A percentile compares a stretch with the other conserved stretches of the same genome.
Conservation (phyloP, 192 early-diverging fungal genomes). For the Helicostylum pulchrum region DNA sequence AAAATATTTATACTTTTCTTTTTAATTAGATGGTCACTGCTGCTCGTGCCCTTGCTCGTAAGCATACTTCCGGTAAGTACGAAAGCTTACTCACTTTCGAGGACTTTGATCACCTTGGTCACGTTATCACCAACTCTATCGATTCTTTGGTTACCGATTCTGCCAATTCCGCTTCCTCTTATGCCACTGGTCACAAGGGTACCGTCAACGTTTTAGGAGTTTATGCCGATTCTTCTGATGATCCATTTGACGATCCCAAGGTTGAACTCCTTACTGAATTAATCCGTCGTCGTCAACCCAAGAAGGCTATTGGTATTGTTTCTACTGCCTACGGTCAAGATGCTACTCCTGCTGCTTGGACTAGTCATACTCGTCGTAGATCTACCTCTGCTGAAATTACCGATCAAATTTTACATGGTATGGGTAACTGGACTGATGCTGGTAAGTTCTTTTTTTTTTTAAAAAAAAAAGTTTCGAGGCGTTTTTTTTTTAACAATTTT, state of each 20-base stretch:
- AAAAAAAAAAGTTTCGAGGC: neutral
- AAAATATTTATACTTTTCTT: constrained; percentile 8
- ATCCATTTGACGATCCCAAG: constrained; percentile 61
- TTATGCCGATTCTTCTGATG: constrained; percentile 57
- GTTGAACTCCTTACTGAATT: constrained; percentile 58
- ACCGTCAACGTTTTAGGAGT: constrained; percentile 55
- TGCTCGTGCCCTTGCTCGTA: constrained; percentile 54
- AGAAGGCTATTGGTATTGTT: constrained; percentile 62
- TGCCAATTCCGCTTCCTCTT: constrained; percentile 66
- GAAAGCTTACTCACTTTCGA: constrained; percentile 39
- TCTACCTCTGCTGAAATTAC: constrained; percentile 51
- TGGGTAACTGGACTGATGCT: constrained; percentile 38
- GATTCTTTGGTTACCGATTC: constrained; percentile 66
- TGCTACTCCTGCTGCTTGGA: constrained; percentile 65
- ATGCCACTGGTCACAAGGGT: constrained; percentile 60
- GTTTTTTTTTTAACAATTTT: neutral
- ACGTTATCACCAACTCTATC: constrained; percentile 58
- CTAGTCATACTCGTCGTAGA: constrained; percentile 55
- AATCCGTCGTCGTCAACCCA: constrained; percentile 55
- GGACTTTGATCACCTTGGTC: constrained; percentile 49
- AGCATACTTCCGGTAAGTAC: constrained; percentile 60
- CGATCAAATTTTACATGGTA: constrained; percentile 56
- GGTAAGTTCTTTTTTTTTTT: constrained; percentile 10
- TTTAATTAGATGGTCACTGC: constrained; percentile 51
- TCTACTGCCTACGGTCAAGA: constrained; percentile 52